Conservation (phyloP, 1,139 yeast genomes). For the Protomyces pachydermus region DNA sequence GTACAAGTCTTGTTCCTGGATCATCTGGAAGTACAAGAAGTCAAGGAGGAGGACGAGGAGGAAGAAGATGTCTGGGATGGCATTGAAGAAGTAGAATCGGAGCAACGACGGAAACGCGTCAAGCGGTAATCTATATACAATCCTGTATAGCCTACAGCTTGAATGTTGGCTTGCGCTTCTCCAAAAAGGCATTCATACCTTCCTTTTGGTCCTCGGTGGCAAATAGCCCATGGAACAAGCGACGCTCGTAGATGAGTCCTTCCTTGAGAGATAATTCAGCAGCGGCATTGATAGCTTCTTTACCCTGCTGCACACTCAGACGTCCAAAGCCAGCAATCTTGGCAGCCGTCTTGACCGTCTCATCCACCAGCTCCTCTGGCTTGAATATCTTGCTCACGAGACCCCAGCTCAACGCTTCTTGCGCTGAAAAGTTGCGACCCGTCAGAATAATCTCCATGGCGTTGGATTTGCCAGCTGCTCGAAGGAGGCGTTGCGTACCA, state of each 20-base stretch:
- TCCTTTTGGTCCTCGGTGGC: slow-evolving; percentile 48
- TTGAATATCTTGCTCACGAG: slow-evolving; percentile 46
- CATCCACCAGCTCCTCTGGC: slow-evolving; percentile 43
- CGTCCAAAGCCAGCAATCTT: slow-evolving; percentile 45
- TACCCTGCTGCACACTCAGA: slow-evolving; percentile 47
- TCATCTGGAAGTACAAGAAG: slow-evolving; percentile 1
- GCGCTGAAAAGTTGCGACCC: slow-evolving; percentile 46
- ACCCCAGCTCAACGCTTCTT: slow-evolving; percentile 49
- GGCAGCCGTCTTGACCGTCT: slow-evolving; percentile 47
- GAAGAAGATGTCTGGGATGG: slow-evolving; percentile 24
- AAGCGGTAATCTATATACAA: background rate
- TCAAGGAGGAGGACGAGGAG: slow-evolving; percentile 1
- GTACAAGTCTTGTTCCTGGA: slow-evolving; percentile 1
- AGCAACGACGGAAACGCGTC: background rate
- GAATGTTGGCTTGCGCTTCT: slow-evolving; percentile 46
- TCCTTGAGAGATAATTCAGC: slow-evolving; percentile 41
- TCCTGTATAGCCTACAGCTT: slow-evolving; percentile 32
- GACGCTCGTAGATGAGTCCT: slow-evolving; percentile 46
- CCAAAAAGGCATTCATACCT: slow-evolving; percentile 51
- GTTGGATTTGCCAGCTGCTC: slow-evolving; percentile 47
- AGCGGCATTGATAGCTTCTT: slow-evolving; percentile 46
- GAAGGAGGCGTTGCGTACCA: slow-evolving; percentile 49
- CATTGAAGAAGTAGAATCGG: background rate
- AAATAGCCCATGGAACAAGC: slow-evolving; percentile 46
- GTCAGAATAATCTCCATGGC: slow-evolving; percentile 50